These are phyloP conservation scores for Tetrapisispora taiwanensis DNA, from an alignment of 805 yeast species.

Conservation along the genomic window DNA sequence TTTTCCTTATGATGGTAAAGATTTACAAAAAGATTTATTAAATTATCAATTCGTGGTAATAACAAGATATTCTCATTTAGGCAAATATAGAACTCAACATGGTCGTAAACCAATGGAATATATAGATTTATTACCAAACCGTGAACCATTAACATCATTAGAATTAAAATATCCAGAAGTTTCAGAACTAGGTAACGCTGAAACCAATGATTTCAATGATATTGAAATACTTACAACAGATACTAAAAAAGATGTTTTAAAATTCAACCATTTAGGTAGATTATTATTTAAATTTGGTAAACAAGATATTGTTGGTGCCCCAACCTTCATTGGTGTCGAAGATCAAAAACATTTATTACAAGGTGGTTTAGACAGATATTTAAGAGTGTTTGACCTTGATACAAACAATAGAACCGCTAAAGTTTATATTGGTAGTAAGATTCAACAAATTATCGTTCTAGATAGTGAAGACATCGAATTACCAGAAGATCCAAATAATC, in stretches of 20 bases:
- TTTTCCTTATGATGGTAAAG: constrained; percentile 29
- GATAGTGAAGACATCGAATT: constrained; percentile 31
- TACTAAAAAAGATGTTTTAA: constrained; percentile 53
- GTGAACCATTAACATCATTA: constrained; percentile 21
- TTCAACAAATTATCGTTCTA: constrained; percentile 24
- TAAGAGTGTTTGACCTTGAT: constrained; percentile 60
- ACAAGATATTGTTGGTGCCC: constrained; percentile 57
- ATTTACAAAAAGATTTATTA: constrained; percentile 20
- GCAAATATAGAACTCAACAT: constrained; percentile 58
- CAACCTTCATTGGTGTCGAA: constrained; percentile 16
- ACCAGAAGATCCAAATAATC: constrained; percentile 16
- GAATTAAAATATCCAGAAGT: constrained; percentile 8
- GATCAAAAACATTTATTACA: constrained; percentile 43
- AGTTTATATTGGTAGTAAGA: constrained; percentile 66
- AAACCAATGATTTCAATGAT: constrained; percentile 13
- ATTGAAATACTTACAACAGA: constrained; percentile 59
- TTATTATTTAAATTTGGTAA: constrained; percentile 67
- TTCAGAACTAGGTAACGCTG: constrained; percentile 18
- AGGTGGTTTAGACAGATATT: constrained; percentile 83
- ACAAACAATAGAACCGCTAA: constrained; percentile 53
- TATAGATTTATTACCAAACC: constrained; percentile 24
- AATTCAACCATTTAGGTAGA: constrained; percentile 43
- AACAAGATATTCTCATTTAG: constrained; percentile 47
- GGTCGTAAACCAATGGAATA: constrained; percentile 54
- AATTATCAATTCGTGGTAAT: constrained; percentile 45